Base-by-base conservation (phyloP, 148 eudicot species). In the Vaccinium corymbosum region DNA sequence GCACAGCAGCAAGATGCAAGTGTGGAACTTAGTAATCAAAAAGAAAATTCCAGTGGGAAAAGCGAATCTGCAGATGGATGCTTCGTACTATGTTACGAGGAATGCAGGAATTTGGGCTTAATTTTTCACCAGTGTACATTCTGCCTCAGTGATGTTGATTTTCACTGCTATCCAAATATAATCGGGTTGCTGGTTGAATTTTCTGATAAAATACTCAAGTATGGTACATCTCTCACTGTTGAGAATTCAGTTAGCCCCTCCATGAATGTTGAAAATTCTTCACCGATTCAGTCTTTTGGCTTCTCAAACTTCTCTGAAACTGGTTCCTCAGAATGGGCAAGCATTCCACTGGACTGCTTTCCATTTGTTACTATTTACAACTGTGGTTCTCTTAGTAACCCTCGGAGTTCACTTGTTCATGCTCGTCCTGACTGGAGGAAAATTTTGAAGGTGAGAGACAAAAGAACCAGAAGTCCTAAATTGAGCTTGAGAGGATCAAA, bases 161-260 rank as follows among this genome's bases (percentile, higher is more conserved):
- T 94, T 88, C 98, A 94, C 85, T 94, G 93, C 90, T 90, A 95
- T 87, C 99, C 98, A n/a, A 73, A 85, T 83, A 80, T 95, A 73
- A 85, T 94, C 83, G 84, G 88, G 61, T 80, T 89, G 83, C 82
- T 97, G 86, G 76, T 85, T 76, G 86, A 87, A 17, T 93, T 95
- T 88, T 87, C 85, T 70, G 90, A 91, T 78, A 90, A 88, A 84
- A 83, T 96, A 83, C 71, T 75, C 59, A 61, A 50, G 53, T 68
- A 19, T 78, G 82, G 78, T 85, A 78, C 80, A 29, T 82, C 92
- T 83, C 82, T 64, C 80, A 48, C 38, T 83, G 87, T 83, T 79
- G 83, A 83, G 48, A 87, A 83, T 64, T 87, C 91, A 22, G 76
- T 64, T 76, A 81, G 71, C 57, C 66, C 50, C 20, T 55, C 73